Conservation (phyloP, 306 rosid genomes). For the Prunus dulcis region DNA sequence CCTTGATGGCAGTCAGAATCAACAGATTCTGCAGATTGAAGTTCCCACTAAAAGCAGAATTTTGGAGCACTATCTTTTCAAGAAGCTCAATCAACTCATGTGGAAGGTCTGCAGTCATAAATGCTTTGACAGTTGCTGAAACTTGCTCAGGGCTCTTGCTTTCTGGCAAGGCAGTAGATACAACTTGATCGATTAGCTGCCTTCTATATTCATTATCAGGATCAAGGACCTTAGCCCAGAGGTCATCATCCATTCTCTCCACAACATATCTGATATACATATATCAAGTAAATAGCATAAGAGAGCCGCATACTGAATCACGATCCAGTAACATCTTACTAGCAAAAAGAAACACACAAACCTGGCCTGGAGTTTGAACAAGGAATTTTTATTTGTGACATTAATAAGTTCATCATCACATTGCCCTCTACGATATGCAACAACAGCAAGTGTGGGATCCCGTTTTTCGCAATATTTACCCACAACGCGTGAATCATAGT, state of each 20-base stretch:
- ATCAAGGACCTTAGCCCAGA: conserved; percentile 88
- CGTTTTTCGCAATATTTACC: conserved; percentile 98
- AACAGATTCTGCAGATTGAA: conserved; percentile 93
- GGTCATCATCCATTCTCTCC: conserved; percentile 93
- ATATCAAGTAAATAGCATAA: conserved; percentile 11
- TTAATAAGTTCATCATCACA: conserved; percentile 92
- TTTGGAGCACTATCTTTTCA: conserved; percentile 98
- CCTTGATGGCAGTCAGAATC: conserved; percentile 92
- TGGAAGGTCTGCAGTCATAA: conserved; percentile 99
- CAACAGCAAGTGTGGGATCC: conserved; percentile 97
- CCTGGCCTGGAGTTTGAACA: conserved; percentile 99
- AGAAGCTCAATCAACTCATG: conserved; percentile 98
- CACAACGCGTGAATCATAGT: conserved; percentile 97
- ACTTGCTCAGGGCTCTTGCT: conserved; percentile 99
- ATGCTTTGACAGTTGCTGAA: conserved; percentile 98
- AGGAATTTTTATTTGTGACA: conserved; percentile 89
- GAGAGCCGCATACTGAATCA: not conserved
- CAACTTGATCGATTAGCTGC: conserved; percentile 95
- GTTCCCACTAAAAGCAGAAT: conserved; percentile 99
- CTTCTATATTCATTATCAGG: conserved; percentile 86
- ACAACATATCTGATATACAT: conserved; percentile 76
- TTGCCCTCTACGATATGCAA: conserved; percentile 92
- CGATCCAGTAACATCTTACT: not conserved
- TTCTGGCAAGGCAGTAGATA: conserved; percentile 95
- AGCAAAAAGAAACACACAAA: conserved; percentile 35